Percentiles rank a stretch among this genome's conserved stretches.
Evolutionary conservation across 148 eudicot genomes (phyloP).

Genomic region (Agrostemma githago): DNA sequence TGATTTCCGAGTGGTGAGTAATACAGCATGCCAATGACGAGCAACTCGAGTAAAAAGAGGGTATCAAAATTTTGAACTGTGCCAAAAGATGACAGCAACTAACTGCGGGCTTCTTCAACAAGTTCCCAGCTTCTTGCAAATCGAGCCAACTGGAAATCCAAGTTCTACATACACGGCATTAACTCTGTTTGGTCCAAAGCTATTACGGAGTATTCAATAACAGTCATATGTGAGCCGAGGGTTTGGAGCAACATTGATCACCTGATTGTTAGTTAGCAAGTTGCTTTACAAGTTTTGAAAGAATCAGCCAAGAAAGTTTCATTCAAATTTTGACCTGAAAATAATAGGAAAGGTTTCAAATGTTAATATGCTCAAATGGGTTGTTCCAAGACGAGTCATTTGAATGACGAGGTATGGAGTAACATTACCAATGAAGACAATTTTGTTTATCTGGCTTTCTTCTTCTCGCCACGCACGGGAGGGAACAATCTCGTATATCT

Average conservation of each 20-base stretch:
- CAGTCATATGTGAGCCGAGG: neutral
- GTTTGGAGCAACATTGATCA: neutral
- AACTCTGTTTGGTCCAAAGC: neutral
- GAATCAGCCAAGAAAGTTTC: conserved; percentile 57
- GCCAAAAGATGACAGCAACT: neutral
- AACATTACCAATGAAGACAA: conserved; percentile 81
- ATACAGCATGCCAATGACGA: neutral
- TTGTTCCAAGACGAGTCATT: neutral
- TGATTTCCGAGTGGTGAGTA: neutral
- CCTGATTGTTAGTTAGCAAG: neutral
- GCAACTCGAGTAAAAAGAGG: neutral
- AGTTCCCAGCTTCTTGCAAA: neutral
- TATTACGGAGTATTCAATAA: neutral
- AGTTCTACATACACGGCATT: neutral
- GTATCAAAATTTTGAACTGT: neutral
- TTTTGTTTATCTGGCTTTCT: conserved; percentile 57
- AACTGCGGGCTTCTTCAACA: neutral
- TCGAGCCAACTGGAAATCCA: neutral
- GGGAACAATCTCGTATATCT: conserved; percentile 89
- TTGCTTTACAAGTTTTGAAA: conserved; percentile 41
- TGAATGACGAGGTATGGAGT: neutral
- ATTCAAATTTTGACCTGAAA: conserved; percentile 68
- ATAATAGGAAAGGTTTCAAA: conserved; percentile 4
- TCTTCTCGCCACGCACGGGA: conserved; percentile 66
- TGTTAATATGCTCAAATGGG: neutral